These are phyloP conservation scores for Jimgerdemannia flammicorona DNA, from an alignment of 192 early-diverging fungal genomes.

Conservation along the genomic window DNA sequence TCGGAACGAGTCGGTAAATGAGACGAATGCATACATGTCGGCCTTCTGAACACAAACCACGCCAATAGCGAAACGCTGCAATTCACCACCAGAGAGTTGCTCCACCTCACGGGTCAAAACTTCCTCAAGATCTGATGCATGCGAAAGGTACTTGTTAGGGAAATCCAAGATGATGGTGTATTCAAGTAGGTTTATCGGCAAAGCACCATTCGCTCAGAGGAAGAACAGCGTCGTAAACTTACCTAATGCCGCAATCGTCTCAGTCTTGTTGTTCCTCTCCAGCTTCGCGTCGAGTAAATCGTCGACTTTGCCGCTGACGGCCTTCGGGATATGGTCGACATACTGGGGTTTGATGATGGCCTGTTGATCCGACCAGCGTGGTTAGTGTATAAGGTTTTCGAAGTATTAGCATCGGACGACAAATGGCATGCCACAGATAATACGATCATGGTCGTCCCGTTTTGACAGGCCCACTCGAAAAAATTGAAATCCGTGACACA, in stretches of 20 bases:
- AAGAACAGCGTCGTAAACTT: conserved; percentile 10
- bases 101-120: conserved; percentile 80
- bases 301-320: conserved; percentile 75
- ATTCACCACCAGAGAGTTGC: conserved; percentile 92
- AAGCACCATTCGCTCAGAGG: neutral
- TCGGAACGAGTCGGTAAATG: neutral
- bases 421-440: too few relatives aligned
- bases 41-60: conserved; percentile 77
- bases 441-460: too few relatives aligned
- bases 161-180: too few relatives aligned
- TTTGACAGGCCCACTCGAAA: neutral
- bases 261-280: conserved; percentile 68
- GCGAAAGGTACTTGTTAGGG: neutral
- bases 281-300: conserved; percentile 66
- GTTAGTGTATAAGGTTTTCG: neutral
- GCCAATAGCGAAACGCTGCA: conserved; percentile 97
- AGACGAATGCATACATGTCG: conserved; percentile 64
- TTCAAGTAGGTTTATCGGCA: neutral
- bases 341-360: conserved; percentile 97
- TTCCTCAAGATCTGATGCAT: conserved; percentile 65
- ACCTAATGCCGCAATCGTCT: conserved; percentile 71
- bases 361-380: conserved; percentile 3
- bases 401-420: neutral
- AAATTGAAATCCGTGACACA: neutral
- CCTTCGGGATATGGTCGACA: conserved; percentile 86